phyloP scores from a whole-genome alignment of 192 early-diverging fungal genomes.

The Podila minutissima region DNA sequence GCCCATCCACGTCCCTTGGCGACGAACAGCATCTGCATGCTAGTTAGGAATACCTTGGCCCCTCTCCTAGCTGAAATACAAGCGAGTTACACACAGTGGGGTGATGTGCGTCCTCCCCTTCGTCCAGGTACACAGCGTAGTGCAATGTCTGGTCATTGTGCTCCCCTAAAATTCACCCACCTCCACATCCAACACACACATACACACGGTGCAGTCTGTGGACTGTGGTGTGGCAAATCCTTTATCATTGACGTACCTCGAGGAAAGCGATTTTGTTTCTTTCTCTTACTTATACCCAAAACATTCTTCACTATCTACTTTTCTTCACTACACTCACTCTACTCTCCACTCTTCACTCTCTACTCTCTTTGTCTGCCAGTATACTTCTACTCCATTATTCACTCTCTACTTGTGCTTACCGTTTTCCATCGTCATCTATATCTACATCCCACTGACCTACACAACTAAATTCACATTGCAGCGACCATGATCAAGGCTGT shows the following conservation, averaged over 20 bases:
- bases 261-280: background rate
- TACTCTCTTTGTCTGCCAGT: too few species aligned
- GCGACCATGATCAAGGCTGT: constrained; percentile 11
- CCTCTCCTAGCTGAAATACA: too few species aligned
- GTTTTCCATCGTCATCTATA: background rate
- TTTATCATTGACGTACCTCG: background rate
- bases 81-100: too few species aligned
- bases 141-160: too few species aligned
- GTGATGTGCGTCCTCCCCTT: too few species aligned
- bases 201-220: too few species aligned
- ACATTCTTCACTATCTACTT: background rate
- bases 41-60: too few species aligned
- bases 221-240: constrained; percentile 1
- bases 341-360: background rate
- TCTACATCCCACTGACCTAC: background rate
- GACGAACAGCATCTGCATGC: too few species aligned
- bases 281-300: background rate
- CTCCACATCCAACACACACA: too few species aligned
- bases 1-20: too few species aligned
- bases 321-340: background rate
- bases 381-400: background rate
- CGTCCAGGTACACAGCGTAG: too few species aligned
- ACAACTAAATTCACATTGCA: background rate
- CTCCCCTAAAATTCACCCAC: too few species aligned
- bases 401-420: background rate